Conservation (phyloP, 345 rosid species). For the Acer negundo region DNA sequence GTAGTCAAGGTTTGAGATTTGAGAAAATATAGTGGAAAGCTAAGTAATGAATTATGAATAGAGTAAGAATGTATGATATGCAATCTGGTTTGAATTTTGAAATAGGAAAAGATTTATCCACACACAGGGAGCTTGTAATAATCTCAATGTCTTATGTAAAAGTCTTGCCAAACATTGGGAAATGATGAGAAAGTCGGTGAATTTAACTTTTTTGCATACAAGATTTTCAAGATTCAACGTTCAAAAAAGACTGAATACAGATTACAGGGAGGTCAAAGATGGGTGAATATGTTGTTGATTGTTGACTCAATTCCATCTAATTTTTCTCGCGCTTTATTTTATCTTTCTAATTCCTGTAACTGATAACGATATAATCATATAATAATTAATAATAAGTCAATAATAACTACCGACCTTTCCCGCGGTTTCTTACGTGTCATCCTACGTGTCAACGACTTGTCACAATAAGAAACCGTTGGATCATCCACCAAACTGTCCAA, state of each 20-base stretch:
- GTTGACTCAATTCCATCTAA: no score
- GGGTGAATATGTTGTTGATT: background rate
- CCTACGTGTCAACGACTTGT: constrained; percentile 21
- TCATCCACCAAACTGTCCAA: background rate
- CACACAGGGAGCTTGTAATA: background rate
- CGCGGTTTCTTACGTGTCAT: background rate
- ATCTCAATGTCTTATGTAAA: background rate
- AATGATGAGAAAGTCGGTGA: no score
- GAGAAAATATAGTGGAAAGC: background rate
- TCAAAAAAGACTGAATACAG: background rate
- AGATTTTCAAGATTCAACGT: background rate
- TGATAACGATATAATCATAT: no score
- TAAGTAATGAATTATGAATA: background rate
- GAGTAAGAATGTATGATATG: background rate
- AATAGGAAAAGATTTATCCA: background rate
- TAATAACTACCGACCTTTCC: background rate
- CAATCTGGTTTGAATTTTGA: background rate
- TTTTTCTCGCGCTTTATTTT: no score
- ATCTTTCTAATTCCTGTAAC: no score
- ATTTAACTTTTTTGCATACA: no score
- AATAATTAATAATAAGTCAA: no score
- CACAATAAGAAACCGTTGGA: background rate
- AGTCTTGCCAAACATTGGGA: background rate
- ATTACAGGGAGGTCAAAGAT: background rate
- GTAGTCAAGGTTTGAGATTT: background rate